Base-by-base conservation (phyloP, 306 rosid genomes). In the Abrus pulchellus region DNA sequence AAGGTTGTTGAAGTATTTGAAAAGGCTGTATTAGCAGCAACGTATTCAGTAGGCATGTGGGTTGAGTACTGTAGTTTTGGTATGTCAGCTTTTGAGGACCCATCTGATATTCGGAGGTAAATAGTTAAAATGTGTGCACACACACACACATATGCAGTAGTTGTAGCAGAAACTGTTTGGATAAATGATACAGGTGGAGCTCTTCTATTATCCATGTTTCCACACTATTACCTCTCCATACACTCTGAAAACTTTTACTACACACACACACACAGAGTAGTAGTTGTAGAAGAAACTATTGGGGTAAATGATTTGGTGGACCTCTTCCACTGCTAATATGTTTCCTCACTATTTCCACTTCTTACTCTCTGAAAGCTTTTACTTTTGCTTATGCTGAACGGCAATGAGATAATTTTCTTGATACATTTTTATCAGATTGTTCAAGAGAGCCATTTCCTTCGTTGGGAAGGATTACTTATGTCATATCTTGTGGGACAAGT, bases 401-500 rank as follows among this genome's bases (percentile, higher is more conserved):
- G 72, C 68, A 80, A 71, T 63, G 38, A 61, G 34, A 81, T 60
- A 36, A 14, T 77, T 77, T 85, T 53, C 64, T 68, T 68, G 60
- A 55, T 73, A 45, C 74, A 52, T 73, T 73, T 54, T 74, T 65
- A 59, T 70, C 87, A 94, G 98, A 80, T 83, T 92, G 75, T 91
- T 94, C 74, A 83, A 75, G 74, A 86, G 98, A 89, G 97, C 92
- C 72, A 49, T 91, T 62, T 91, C 93, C 70, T 91, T 91, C 83
- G 90, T 94, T 83, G 92, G 97, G 76, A 94, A 88, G 92, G 98
- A 94, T 74, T 92, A 91, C 84, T 80, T 57, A 12, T 90, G 97
- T 82, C 89, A 90, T 86, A 68, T 86, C 61, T 83, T 94, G 89
- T 94, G 97, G 98, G 98, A 92, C 88, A 87, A 87, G 68, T 94